These are phyloP conservation scores for Fragaria vesca DNA, from an alignment of 306 rosid species.

Conservation along the genomic window DNA sequence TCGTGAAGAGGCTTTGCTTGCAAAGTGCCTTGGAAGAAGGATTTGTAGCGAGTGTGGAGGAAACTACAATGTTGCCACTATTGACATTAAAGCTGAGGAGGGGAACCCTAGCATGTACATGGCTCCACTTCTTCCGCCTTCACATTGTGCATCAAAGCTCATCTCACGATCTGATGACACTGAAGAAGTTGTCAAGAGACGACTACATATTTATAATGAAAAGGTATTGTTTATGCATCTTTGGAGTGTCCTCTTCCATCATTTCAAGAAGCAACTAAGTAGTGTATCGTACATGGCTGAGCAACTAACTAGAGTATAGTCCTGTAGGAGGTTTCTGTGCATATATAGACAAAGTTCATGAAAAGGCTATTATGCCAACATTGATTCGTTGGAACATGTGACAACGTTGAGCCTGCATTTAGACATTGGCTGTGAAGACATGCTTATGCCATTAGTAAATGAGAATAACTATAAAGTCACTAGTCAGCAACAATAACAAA, in stretches of 20 bases:
- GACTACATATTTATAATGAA: slow-evolving; percentile 44
- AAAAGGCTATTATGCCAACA: neutral
- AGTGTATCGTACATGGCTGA: neutral
- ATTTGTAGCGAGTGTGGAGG: slow-evolving; percentile 48
- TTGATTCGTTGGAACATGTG: neutral
- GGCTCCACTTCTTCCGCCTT: slow-evolving; percentile 52
- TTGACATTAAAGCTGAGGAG: slow-evolving; percentile 44
- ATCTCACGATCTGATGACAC: slow-evolving; percentile 45
- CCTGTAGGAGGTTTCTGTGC: neutral
- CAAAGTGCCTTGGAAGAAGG: slow-evolving; percentile 53
- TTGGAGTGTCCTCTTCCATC: neutral
- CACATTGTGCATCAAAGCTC: slow-evolving; percentile 48
- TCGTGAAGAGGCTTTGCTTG: slow-evolving; percentile 49
- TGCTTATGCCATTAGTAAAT: neutral
- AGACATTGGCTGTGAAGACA: neutral
- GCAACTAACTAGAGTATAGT: neutral
- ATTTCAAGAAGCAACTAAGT: neutral
- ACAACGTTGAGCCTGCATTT: neutral
- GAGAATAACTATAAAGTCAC: neutral
- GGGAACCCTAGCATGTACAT: slow-evolving; percentile 45
- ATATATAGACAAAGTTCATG: neutral
- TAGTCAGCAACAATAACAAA: neutral
- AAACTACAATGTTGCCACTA: slow-evolving; percentile 43
- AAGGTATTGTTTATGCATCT: slow-evolving; percentile 29
- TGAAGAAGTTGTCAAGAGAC: slow-evolving; percentile 45